These are phyloP conservation scores for Blumeriella jaapii DNA, from an alignment of 2,329 filamentous ascomycete species.

Conservation along the genomic window DNA sequence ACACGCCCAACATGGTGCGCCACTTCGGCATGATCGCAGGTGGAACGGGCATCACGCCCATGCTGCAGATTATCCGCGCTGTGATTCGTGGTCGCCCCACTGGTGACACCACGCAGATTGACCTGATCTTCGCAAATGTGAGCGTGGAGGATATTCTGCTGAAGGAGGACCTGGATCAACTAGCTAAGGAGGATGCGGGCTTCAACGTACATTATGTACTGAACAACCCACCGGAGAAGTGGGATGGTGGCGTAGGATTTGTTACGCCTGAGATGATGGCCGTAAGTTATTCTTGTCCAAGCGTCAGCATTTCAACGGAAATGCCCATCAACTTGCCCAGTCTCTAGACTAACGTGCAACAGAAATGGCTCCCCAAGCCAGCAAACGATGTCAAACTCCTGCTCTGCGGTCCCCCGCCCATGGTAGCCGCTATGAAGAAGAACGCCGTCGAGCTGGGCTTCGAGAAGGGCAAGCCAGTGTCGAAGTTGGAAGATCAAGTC, in stretches of 20 bases:
- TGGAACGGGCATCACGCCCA: constrained; percentile 94
- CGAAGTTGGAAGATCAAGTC: constrained; percentile 96
- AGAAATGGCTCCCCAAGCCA: constrained; percentile 73
- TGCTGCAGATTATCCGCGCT: constrained; percentile 91
- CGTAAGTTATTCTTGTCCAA: constrained; percentile 37
- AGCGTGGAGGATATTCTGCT: constrained; percentile 86
- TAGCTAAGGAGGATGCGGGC: constrained; percentile 64
- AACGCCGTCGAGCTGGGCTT: constrained; percentile 78
- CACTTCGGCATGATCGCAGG: constrained; percentile 98
- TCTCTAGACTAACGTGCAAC: constrained; percentile 1
- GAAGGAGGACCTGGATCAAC: constrained; percentile 76
- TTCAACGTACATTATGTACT: constrained; percentile 92
- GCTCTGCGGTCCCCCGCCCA: constrained; percentile 89
- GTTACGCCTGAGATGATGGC: constrained; percentile 94
- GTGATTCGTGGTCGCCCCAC: constrained; percentile 69
- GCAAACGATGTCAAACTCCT: constrained; percentile 85
- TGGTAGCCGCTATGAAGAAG: constrained; percentile 97
- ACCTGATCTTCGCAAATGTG: constrained; percentile 96
- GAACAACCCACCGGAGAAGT: constrained; percentile 86
- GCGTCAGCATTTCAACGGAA: not conserved
- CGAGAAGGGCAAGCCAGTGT: constrained; percentile 85
- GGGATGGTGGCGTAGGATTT: constrained; percentile 88
- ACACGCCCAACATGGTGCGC: constrained; percentile 91
- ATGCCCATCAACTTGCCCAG: not conserved
- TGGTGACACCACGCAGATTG: constrained; percentile 79